Conservation (phyloP, 2,329 filamentous ascomycete species). For the Elsinoe necatrix region DNA sequence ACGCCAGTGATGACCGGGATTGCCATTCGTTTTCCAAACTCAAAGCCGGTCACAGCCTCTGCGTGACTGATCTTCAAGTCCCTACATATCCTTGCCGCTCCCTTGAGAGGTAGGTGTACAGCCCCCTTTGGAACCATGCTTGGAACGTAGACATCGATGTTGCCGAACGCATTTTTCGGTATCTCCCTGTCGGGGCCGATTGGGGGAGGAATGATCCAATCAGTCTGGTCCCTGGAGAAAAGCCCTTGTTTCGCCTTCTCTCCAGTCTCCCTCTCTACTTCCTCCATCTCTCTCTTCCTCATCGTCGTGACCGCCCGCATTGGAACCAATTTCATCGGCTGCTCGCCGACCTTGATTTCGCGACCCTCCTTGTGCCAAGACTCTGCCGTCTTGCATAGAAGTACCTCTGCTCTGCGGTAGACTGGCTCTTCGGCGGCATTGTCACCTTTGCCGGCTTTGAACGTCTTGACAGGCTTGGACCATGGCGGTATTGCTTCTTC, state of each 20-base stretch:
- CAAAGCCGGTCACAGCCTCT: slow-evolving; percentile 91
- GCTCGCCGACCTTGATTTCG: slow-evolving; percentile 59
- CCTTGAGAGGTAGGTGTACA: slow-evolving; percentile 71
- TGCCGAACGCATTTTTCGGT: slow-evolving; percentile 89
- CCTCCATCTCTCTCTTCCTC: slow-evolving; percentile 79
- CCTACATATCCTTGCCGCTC: slow-evolving; percentile 71
- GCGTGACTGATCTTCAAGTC: slow-evolving; percentile 79
- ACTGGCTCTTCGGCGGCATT: slow-evolving; percentile 71
- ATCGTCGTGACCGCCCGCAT: slow-evolving; percentile 86
- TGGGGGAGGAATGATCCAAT: slow-evolving; percentile 87
- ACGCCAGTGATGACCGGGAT: slow-evolving; percentile 87
- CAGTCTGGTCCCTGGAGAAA: slow-evolving; percentile 76
- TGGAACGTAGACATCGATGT: slow-evolving; percentile 90
- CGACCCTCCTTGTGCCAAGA: slow-evolving; percentile 97
- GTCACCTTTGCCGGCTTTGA: slow-evolving; percentile 65
- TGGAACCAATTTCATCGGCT: slow-evolving; percentile 77
- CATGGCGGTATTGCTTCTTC: slow-evolving; percentile 75
- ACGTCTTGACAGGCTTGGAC: slow-evolving; percentile 63
- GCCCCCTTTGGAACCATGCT: slow-evolving; percentile 87
- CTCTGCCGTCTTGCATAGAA: slow-evolving; percentile 80
- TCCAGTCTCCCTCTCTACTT: slow-evolving; percentile 69
- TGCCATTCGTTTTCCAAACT: slow-evolving; percentile 90
- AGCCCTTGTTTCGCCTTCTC: slow-evolving; percentile 80
- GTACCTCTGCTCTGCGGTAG: slow-evolving; percentile 68
- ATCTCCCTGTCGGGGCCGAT: slow-evolving; percentile 72